Conservation (phyloP, 305 asterid species). For the Caryopteris hybrid region DNA sequence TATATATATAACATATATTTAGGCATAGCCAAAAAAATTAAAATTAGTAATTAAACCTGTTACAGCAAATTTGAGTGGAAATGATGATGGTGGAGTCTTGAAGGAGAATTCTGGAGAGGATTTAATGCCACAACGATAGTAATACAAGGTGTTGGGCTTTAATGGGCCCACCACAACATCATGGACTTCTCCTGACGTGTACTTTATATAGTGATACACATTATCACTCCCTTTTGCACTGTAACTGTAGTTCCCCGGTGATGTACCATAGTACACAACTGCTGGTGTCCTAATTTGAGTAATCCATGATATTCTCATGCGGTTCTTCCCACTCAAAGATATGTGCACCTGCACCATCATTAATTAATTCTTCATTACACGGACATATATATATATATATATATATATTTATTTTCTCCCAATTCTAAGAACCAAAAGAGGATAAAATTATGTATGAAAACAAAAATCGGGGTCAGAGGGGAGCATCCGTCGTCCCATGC, state of each 20-base stretch:
- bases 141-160: constrained; percentile 48
- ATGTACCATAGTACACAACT: constrained; percentile 48
- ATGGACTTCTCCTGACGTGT: constrained; percentile 64
- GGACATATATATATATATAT: no score
- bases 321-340: constrained; percentile 47
- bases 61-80: constrained; percentile 54
- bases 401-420: no score
- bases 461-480: no score
- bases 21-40: no score
- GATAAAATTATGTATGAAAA: no score
- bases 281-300: constrained; percentile 36
- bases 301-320: constrained; percentile 65
- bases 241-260: constrained; percentile 33
- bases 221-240: constrained; percentile 33
- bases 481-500: no score
- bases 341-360: constrained; percentile 38
- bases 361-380: no score
- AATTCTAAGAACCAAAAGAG: no score
- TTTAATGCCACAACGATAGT: constrained; percentile 49
- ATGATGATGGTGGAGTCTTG: constrained; percentile 54
- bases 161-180: constrained; percentile 65
- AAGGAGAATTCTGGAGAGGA: constrained; percentile 43
- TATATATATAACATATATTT: no score
- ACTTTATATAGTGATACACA: constrained; percentile 26
- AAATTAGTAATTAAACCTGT: constrained; percentile 32